Evolutionary conservation across 2,329 filamentous ascomycete genomes (phyloP).

Genomic region (Plenodomus lindquistii): DNA sequence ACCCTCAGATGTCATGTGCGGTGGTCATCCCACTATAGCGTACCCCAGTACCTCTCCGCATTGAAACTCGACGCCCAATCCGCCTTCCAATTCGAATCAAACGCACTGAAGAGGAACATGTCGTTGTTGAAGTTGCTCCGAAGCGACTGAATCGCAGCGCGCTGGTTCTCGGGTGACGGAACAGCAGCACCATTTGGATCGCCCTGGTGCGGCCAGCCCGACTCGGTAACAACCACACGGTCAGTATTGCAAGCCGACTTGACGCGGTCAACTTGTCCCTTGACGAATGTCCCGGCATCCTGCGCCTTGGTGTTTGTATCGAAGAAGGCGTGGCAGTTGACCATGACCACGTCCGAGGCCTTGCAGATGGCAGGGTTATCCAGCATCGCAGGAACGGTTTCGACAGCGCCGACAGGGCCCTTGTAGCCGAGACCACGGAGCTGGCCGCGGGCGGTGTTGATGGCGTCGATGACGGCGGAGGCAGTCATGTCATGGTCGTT

Average conservation of each 20-base stretch:
- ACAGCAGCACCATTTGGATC: slow-evolving; percentile 68
- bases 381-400: slow-evolving; percentile 73
- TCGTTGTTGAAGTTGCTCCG: slow-evolving; percentile 61
- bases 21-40: slow-evolving; percentile 18
- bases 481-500: slow-evolving; percentile 56
- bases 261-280: slow-evolving; percentile 57
- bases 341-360: slow-evolving; percentile 75
- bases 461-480: slow-evolving; percentile 59
- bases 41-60: slow-evolving; percentile 78
- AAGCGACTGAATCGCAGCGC: slow-evolving; percentile 67
- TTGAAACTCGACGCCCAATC: slow-evolving; percentile 65
- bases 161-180: slow-evolving; percentile 69
- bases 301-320: slow-evolving; percentile 64
- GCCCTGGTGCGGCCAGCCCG: slow-evolving; percentile 80
- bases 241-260: slow-evolving; percentile 57
- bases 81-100: slow-evolving; percentile 79
- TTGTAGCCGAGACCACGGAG: slow-evolving; percentile 67
- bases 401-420: slow-evolving; percentile 77
- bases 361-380: slow-evolving; percentile 71
- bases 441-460: slow-evolving; percentile 60
- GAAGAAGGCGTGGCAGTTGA: slow-evolving; percentile 86
- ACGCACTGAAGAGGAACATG: slow-evolving; percentile 76
- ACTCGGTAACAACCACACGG: slow-evolving; percentile 75
- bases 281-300: slow-evolving; percentile 69
- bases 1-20: neutral